phyloP scores from a whole-genome alignment of 2,329 filamentous ascomycete species.

The Fusarium coicis region DNA sequence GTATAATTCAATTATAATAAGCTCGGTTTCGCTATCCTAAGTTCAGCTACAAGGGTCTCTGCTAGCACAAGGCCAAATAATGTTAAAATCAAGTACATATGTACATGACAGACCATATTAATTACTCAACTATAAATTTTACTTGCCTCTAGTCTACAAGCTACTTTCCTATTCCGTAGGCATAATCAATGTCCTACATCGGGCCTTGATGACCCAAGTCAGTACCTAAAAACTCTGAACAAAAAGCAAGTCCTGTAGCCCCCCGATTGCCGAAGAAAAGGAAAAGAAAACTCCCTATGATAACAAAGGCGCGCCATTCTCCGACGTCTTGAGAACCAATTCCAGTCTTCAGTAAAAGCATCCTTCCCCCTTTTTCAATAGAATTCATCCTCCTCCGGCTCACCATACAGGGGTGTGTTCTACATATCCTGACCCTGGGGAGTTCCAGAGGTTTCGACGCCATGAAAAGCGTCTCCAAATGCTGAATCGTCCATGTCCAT shows the following conservation, averaged over 20 bases:
- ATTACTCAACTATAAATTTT: conserved; percentile 11
- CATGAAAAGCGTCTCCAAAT: conserved; percentile 86
- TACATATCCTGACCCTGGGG: conserved; percentile 51
- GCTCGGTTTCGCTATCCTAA: neutral
- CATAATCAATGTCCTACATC: conserved; percentile 8
- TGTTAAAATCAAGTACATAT: neutral
- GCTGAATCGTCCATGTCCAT: conserved; percentile 82
- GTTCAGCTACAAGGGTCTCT: neutral
- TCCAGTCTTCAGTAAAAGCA: conserved; percentile 5
- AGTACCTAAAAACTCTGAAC: conserved; percentile 21
- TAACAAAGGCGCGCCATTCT: conserved; percentile 41
- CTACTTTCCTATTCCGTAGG: neutral
- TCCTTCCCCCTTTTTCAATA: conserved; percentile 8
- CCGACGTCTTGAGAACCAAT: conserved; percentile 36
- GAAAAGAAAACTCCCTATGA: conserved; percentile 18
- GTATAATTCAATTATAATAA: neutral
- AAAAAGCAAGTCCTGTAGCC: conserved; percentile 24
- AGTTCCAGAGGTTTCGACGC: conserved; percentile 58
- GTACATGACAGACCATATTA: neutral
- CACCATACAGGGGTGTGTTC: neutral
- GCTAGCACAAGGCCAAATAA: neutral
- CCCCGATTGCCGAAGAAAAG: conserved; percentile 11
- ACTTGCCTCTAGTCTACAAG: conserved; percentile 18
- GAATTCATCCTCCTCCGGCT: neutral
- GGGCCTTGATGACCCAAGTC: conserved; percentile 1